These are phyloP conservation scores for Leishmania gerbilli DNA, from an alignment of 208 protist species.

Conservation along the genomic window DNA sequence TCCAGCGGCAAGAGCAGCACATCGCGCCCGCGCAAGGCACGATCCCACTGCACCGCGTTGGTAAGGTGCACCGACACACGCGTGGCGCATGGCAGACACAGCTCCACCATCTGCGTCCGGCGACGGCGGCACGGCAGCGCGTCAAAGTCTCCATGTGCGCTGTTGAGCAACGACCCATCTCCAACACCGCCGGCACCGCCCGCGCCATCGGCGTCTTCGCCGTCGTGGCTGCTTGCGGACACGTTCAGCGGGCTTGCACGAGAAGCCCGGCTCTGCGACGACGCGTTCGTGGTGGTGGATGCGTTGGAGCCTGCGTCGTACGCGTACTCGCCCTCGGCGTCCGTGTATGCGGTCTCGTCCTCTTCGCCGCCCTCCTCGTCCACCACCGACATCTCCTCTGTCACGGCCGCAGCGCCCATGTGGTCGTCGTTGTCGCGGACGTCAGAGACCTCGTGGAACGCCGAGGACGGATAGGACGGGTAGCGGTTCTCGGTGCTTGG, in stretches of 20 bases:
- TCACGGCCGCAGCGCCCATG: constrained; percentile 1
- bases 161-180: neutral
- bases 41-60: constrained; percentile 12
- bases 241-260: constrained; percentile 21
- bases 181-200: neutral
- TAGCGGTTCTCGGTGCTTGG: constrained; percentile 6
- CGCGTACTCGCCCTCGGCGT: constrained; percentile 17
- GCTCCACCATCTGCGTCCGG: constrained; percentile 26
- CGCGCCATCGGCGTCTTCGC: constrained; percentile 8
- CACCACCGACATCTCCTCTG: constrained; percentile 8
- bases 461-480: constrained; percentile 29
- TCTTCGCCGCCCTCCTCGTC: constrained; percentile 14
- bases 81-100: constrained; percentile 19
- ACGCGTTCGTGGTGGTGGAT: constrained; percentile 1
- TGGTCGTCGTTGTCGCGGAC: constrained; percentile 15
- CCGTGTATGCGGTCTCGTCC: constrained; percentile 4
- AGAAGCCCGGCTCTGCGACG: neutral
- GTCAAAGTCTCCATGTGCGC: constrained; percentile 16
- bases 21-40: constrained; percentile 8
- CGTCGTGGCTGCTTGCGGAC: constrained; percentile 7
- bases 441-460: constrained; percentile 27
- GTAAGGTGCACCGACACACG: constrained; percentile 27
- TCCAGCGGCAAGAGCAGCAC: constrained; percentile 31
- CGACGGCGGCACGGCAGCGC: constrained; percentile 26
- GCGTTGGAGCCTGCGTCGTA: constrained; percentile 4